phyloP scores from a whole-genome alignment of 352 stramenopile species.

The Pythium myriotylum region DNA sequence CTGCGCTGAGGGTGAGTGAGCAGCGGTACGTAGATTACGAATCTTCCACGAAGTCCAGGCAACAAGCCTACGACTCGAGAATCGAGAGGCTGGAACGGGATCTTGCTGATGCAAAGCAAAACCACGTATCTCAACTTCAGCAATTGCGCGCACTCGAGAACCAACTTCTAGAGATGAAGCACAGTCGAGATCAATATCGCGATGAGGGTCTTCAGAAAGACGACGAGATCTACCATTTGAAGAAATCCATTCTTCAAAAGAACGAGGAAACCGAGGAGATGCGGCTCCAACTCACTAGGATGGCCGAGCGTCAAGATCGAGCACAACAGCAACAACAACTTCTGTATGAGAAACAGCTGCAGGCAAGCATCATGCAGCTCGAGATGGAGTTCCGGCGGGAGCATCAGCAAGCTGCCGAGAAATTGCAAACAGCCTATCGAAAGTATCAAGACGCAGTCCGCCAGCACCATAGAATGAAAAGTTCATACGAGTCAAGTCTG shows the following conservation, averaged over 20 bases:
- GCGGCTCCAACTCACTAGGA: constrained; percentile 48
- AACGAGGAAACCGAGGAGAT: constrained; percentile 55
- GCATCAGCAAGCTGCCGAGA: constrained; percentile 43
- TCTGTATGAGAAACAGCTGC: constrained; percentile 55
- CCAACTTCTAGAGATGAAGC: constrained; percentile 49
- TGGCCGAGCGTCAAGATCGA: constrained; percentile 52
- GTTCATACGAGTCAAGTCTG: constrained; percentile 52
- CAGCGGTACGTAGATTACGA: constrained; percentile 1
- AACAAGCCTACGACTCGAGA: not conserved
- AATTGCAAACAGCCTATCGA: constrained; percentile 47
- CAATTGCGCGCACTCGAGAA: constrained; percentile 42
- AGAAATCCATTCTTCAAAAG: constrained; percentile 42
- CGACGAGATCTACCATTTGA: constrained; percentile 54
- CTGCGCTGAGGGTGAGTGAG: constrained; percentile 26
- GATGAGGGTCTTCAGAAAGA: constrained; percentile 50
- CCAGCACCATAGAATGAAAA: constrained; percentile 40
- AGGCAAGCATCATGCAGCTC: constrained; percentile 56
- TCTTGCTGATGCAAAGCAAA: not conserved
- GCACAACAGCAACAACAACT: constrained; percentile 62
- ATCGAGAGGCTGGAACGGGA: constrained; percentile 3
- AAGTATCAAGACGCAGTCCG: constrained; percentile 47
- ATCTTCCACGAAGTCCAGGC: not conserved
- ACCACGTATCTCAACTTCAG: constrained; percentile 9
- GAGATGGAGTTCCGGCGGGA: constrained; percentile 80
- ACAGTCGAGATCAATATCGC: constrained; percentile 48